Evolutionary conservation across 305 asterid genomes (phyloP).

Genomic region (Fraxinus baroniana): DNA sequence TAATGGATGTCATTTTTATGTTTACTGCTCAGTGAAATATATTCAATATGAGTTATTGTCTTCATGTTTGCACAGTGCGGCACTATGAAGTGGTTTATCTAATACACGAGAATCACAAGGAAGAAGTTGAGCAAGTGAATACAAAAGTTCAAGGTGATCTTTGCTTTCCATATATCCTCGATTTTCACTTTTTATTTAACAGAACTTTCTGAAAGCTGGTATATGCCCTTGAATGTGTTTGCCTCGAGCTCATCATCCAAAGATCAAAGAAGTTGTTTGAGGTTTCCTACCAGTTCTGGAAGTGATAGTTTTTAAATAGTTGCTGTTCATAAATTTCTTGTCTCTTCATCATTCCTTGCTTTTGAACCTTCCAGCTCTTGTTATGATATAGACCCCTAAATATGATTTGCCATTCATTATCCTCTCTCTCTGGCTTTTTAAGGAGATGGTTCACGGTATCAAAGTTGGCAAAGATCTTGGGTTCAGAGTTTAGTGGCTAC

Average conservation of each 20-base stretch:
- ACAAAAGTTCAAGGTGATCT: conserved; percentile 69
- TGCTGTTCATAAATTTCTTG: neutral
- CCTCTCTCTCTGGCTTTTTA: neutral
- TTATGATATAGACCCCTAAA: neutral
- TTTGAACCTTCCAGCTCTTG: neutral
- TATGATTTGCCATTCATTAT: neutral
- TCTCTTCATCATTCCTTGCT: neutral
- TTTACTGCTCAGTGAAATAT: neutral
- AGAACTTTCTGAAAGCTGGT: neutral
- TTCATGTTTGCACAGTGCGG: conserved; percentile 53
- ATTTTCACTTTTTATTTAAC: neutral
- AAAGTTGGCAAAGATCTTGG: neutral
- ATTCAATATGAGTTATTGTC: conserved; percentile 11
- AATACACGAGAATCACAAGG: conserved; percentile 75
- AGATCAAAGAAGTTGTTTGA: neutral
- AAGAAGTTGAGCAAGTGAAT: conserved; percentile 78
- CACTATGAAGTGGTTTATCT: conserved; percentile 95
- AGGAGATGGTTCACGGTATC: neutral
- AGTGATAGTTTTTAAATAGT: neutral
- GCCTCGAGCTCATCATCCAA: neutral
- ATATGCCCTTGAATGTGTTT: neutral
- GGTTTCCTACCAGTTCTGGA: neutral
- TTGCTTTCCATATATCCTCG: conserved; percentile 2
- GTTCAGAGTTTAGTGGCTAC: neutral
- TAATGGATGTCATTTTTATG: neutral